phyloP scores from a whole-genome alignment of 192 early-diverging fungal genomes.

The Gonapodya prolifera region DNA sequence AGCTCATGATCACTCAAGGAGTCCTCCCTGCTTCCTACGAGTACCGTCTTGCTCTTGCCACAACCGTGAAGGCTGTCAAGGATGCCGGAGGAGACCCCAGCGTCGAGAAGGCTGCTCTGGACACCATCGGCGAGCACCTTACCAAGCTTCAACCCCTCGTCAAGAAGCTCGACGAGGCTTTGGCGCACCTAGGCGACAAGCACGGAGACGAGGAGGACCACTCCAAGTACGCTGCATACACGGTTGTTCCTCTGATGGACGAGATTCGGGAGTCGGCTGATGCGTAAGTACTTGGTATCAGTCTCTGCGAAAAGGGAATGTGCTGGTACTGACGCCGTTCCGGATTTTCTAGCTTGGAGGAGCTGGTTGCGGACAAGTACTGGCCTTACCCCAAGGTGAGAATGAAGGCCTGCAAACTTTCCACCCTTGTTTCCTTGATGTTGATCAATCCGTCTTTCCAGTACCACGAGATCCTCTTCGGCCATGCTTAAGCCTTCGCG shows the following conservation, averaged over 20 bases:
- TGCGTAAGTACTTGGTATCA: too few relatives aligned
- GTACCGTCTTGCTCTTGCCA: slow-evolving; percentile 80
- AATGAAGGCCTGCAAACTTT: not conserved
- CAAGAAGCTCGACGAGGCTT: slow-evolving; percentile 36
- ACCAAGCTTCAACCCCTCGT: slow-evolving; percentile 36
- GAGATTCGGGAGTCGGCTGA: slow-evolving; percentile 55
- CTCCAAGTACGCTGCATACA: slow-evolving; percentile 46
- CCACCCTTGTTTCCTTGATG: not conserved
- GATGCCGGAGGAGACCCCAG: slow-evolving; percentile 28
- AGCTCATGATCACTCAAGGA: slow-evolving; percentile 64
- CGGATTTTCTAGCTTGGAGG: slow-evolving; percentile 41
- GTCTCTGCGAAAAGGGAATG: too few relatives aligned
- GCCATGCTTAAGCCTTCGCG: not conserved
- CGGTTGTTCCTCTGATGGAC: slow-evolving; percentile 60
- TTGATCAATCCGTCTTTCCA: not conserved
- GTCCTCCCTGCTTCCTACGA: slow-evolving; percentile 78
- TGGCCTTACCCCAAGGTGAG: slow-evolving; percentile 83
- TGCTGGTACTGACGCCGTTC: too few relatives aligned
- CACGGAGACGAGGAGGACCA: slow-evolving; percentile 44
- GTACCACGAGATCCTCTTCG: not conserved
- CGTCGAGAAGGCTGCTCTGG: slow-evolving; percentile 62
- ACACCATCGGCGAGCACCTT: slow-evolving; percentile 50
- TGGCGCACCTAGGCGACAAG: slow-evolving; percentile 44
- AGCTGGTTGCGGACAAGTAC: slow-evolving; percentile 73
- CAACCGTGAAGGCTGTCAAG: slow-evolving; percentile 63